phyloP scores from a whole-genome alignment of 2,329 filamentous ascomycete species.

The Fusarium fracticaudum region DNA sequence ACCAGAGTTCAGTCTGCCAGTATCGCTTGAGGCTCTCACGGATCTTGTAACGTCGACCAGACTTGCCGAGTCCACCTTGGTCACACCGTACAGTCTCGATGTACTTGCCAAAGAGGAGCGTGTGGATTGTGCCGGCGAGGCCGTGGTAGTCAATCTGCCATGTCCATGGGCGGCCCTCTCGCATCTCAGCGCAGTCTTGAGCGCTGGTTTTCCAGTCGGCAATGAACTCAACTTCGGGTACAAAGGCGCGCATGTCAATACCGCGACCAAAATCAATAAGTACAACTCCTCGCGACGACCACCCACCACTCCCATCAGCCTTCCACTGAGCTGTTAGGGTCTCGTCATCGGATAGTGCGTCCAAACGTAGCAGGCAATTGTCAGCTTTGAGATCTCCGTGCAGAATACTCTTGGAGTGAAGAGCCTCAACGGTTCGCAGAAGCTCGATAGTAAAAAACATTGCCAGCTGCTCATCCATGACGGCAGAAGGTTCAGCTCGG shows the following conservation, averaged over 20 bases:
- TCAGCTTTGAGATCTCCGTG: conserved; percentile 97
- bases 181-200: conserved; percentile 94
- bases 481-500: conserved; percentile 73
- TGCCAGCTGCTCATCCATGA: conserved; percentile 88
- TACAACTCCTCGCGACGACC: conserved; percentile 80
- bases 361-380: conserved; percentile 90
- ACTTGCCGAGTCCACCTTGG: conserved; percentile 64
- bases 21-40: conserved; percentile 90
- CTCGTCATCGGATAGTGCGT: conserved; percentile 55
- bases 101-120: conserved; percentile 92
- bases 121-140: conserved; percentile 86
- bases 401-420: conserved; percentile 81
- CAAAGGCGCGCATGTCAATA: conserved; percentile 92
- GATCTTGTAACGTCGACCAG: conserved; percentile 77
- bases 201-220: conserved; percentile 93
- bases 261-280: conserved; percentile 95
- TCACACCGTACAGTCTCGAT: conserved; percentile 78
- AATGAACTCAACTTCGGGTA: conserved; percentile 79
- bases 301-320: conserved; percentile 78
- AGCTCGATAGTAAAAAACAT: conserved; percentile 98
- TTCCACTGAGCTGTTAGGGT: conserved; percentile 72
- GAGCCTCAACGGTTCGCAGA: conserved; percentile 85
- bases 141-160: conserved; percentile 98
- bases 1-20: conserved; percentile 96
- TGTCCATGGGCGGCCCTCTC: conserved; percentile 93